Evolutionary conservation across 768 basidiomycete genomes (phyloP), one percentile per base, ranked within the genome.

Genomic region (Suillus plorans): DNA sequence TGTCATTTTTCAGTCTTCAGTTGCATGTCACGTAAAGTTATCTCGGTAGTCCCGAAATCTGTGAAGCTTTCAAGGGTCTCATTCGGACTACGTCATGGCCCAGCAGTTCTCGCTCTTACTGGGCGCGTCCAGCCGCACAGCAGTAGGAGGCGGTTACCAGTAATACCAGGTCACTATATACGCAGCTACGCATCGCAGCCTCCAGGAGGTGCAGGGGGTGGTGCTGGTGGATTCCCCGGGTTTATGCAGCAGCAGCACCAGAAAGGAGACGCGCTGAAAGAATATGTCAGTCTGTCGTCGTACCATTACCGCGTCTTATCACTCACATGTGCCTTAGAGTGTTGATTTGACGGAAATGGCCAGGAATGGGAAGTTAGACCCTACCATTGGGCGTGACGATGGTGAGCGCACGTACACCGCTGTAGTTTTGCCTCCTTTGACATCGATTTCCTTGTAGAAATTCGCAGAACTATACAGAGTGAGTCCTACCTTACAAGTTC

Each of bases 401-500:
- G 92, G 91, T 84, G 66, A 28, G 69, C 62, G 22, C 39, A 8
- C 2, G 31, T 31, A 20, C 18, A 10, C 7, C 31, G 55, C 34
- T 25, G 8, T 37, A 7, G 31, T 3, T 34, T 47, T 50, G 57
- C 14, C 58, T 66, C 37, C 67, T 39, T 13, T 41, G 18, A 9
- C 34, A 31, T 16, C 25, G 13, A 28, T 20, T 12, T 39, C 28
- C n/a, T 37, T 66, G 20, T 71, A 83, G 94, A 97, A 78, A 97
- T 97, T 66, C 85, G 93, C 10, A 81, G 95, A 58, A 96, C 94
- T 1, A 90, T 97, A 64, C 95, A 97, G 77, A 96, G 92, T 92
- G 68, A 76, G 88, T 76, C 52, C 8, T 41, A 7, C 45, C 20
- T 39, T 5, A 31, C 8, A 6, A 5, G 3, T 52, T 56, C 20